Evolutionary conservation across 202 grass and related monocot genomes (phyloP).

Genomic region (Cymbopogon flexuosus): DNA sequence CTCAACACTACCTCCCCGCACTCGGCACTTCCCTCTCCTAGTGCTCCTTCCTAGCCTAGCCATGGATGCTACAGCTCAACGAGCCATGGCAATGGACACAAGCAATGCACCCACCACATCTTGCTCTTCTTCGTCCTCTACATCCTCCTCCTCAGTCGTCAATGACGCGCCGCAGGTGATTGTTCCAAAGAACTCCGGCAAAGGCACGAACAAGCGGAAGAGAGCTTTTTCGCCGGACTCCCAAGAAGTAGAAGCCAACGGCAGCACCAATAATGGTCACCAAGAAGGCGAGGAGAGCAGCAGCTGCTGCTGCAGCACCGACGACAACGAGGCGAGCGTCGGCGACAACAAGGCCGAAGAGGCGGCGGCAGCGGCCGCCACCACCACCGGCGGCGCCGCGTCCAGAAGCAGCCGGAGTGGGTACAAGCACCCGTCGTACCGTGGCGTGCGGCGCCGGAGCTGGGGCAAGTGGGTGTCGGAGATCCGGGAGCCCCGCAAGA

Average conservation of each 20-base stretch:
- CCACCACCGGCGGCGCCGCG: too few relatives aligned
- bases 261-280: neutral
- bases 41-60: neutral
- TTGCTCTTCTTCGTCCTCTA: constrained; percentile 24
- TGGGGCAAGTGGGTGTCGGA: constrained; percentile 98
- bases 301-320: constrained; percentile 38
- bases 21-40: neutral
- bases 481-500: constrained; percentile 89
- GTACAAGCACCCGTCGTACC: constrained; percentile 71
- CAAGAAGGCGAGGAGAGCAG: constrained; percentile 36
- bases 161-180: constrained; percentile 14
- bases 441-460: constrained; percentile 80
- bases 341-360: neutral
- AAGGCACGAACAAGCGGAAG: constrained; percentile 42
- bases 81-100: constrained; percentile 38
- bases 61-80: constrained; percentile 31
- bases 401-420: constrained; percentile 38
- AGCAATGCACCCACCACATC: constrained; percentile 42
- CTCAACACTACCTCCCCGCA: neutral
- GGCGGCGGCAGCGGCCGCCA: neutral
- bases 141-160: constrained; percentile 20
- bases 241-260: neutral
- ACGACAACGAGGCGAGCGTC: neutral
- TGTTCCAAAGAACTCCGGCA: neutral
- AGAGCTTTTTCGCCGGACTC: constrained; percentile 11